These are phyloP conservation scores for Phalaenopsis equestris DNA, from an alignment of 106 monocot genomes.

Conservation along the genomic window DNA sequence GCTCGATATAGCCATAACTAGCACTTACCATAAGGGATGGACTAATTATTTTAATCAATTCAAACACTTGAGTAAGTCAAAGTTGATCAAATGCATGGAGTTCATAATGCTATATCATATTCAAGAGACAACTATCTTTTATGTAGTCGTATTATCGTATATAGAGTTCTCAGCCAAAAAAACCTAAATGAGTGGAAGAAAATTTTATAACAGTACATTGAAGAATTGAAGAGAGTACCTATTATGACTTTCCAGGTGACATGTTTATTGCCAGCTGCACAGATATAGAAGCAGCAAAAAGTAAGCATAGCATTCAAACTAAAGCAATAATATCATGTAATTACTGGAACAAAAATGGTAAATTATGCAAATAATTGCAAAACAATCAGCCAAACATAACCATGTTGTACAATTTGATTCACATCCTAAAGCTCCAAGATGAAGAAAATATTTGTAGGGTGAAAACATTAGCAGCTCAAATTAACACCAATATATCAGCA, in stretches of 20 bases:
- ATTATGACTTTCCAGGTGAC: not conserved
- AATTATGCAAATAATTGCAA: too few species aligned
- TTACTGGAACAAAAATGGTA: too few species aligned
- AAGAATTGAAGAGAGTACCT: not conserved
- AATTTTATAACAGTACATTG: not conserved
- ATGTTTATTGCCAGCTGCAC: not conserved
- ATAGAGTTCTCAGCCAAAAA: not conserved
- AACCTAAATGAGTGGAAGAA: not conserved
- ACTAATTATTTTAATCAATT: too few species aligned
- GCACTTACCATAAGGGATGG: too few species aligned
- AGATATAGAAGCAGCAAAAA: not conserved
- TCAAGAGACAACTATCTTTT: too few species aligned
- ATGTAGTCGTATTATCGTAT: too few species aligned
- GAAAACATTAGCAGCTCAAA: too few species aligned
- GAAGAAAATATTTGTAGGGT: not conserved
- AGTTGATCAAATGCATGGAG: too few species aligned
- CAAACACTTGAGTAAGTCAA: too few species aligned
- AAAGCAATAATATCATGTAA: not conserved
- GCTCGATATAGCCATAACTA: too few species aligned
- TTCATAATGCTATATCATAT: too few species aligned
- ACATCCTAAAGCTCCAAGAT: not conserved
- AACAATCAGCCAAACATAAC: not conserved
- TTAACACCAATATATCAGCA: too few species aligned
- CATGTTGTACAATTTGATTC: not conserved
- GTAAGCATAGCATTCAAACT: not conserved